A percentile compares a stretch with the other conserved stretches of the same genome.
These are phyloP conservation scores for Pseudocercospora musae DNA, from an alignment of 2,329 filamentous ascomycete species.

Conservation along the genomic window DNA sequence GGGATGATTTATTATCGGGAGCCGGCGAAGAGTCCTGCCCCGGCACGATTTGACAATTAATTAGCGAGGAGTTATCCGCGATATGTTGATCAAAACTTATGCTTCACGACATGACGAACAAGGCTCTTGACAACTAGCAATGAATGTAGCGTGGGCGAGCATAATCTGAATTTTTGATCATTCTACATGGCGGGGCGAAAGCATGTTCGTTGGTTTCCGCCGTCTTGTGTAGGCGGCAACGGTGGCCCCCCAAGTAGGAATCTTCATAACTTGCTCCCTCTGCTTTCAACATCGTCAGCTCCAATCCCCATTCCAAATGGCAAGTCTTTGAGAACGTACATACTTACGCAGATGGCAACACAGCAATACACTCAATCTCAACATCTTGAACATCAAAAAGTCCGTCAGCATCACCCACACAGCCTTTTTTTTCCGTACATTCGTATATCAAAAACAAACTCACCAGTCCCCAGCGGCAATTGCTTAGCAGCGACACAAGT, in stretches of 20 bases:
- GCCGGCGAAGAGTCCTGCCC: constrained; percentile 13
- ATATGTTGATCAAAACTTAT: neutral
- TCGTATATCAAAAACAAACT: too few relatives aligned
- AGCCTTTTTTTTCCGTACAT: too few relatives aligned
- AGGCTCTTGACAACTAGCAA: neutral
- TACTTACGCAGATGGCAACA: constrained; percentile 29
- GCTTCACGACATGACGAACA: neutral
- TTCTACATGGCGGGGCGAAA: neutral
- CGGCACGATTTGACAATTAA: constrained; percentile 5
- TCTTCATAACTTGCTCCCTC: constrained; percentile 8
- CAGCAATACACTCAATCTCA: constrained; percentile 53
- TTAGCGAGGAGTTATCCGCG: constrained; percentile 8
- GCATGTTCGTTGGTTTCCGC: too few relatives aligned
- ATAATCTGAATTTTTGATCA: neutral
- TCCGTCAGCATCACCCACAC: neutral
- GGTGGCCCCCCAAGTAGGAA: too few relatives aligned
- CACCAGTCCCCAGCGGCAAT: constrained; percentile 43
- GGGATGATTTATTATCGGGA: constrained; percentile 27
- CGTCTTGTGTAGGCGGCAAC: too few relatives aligned
- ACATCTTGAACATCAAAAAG: constrained; percentile 40
- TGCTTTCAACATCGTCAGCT: constrained; percentile 2
- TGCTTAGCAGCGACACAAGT: constrained; percentile 53
- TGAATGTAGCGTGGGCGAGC: neutral
- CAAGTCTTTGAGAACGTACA: neutral
- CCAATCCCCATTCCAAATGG: neutral